phyloP scores from a whole-genome alignment of 257 asterid genomes.

The Mitragyna speciosa region DNA sequence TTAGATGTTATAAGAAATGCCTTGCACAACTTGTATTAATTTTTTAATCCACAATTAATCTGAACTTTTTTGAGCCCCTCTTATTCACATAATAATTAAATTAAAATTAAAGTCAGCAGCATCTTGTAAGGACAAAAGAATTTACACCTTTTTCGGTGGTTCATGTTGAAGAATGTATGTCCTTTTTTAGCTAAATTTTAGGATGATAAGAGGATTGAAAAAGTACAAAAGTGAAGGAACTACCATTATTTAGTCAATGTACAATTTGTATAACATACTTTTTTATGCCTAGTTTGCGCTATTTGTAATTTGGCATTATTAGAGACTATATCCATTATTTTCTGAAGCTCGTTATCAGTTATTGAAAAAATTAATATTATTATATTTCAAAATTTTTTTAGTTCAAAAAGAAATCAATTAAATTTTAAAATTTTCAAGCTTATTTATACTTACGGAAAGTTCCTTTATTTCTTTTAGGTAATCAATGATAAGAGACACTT shows the following conservation, averaged over 20 bases:
- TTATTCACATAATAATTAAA: background rate
- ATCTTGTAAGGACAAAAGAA: background rate
- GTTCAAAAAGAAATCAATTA: background rate
- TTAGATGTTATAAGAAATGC: no score
- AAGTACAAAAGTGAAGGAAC: background rate
- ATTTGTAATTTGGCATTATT: no score
- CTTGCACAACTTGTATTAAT: background rate
- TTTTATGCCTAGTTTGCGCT: no score
- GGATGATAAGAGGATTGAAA: background rate
- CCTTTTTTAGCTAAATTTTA: background rate
- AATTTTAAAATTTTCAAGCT: background rate
- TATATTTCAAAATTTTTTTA: no score
- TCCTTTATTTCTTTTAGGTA: background rate
- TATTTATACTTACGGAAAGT: background rate
- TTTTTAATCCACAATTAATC: background rate
- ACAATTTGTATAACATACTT: no score
- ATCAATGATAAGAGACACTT: no score
- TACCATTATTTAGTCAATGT: no score
- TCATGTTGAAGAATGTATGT: background rate
- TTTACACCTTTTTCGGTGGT: background rate
- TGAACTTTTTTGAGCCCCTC: background rate
- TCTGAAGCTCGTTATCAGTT: no score
- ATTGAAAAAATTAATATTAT: no score
- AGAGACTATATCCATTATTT: no score
- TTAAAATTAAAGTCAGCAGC: background rate